Evolutionary conservation across 2,329 filamentous ascomycete genomes (phyloP).

Genomic region (Penicillium sp.): DNA sequence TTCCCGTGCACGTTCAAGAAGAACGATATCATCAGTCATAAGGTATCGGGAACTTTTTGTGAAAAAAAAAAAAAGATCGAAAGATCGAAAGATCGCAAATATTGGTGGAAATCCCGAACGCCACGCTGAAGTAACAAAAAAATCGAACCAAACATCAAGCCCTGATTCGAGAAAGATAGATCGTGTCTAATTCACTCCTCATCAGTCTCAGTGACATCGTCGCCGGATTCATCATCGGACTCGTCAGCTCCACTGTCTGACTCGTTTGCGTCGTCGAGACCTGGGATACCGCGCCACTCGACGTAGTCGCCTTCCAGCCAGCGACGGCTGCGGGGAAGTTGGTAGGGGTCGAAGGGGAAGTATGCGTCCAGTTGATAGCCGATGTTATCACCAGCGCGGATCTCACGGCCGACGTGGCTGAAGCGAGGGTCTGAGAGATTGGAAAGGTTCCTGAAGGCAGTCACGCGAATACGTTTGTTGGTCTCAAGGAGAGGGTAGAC

Average conservation of each 20-base stretch:
- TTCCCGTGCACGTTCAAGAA: conserved; percentile 10
- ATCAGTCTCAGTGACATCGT: conserved; percentile 46
- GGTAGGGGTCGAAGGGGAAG: conserved; percentile 97
- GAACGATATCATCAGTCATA: conserved; percentile 21
- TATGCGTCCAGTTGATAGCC: conserved; percentile 87
- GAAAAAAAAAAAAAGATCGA: conserved; percentile 5
- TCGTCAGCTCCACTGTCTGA: conserved; percentile 39
- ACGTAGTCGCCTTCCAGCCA: conserved; percentile 88
- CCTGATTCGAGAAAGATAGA: conserved; percentile 2
- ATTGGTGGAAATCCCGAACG: conserved; percentile 21
- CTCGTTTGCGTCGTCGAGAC: conserved; percentile 62
- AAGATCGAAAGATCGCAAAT: conserved; percentile 8
- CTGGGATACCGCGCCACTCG: conserved; percentile 73
- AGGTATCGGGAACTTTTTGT: conserved; percentile 22
- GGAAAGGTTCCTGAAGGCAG: conserved; percentile 57
- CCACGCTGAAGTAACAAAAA: conserved; percentile 29
- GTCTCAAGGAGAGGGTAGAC: conserved; percentile 83
- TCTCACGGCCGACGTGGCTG: conserved; percentile 54
- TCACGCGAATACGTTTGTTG: conserved; percentile 85
- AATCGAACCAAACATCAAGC: conserved; percentile 10
- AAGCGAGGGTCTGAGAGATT: conserved; percentile 41
- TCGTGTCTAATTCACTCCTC: conserved; percentile 35
- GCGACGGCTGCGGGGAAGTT: conserved; percentile 78
- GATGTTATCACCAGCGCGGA: conserved; percentile 64
- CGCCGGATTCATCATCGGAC: conserved; percentile 39